Evolutionary conservation across 495 filamentous ascomycete species (phyloP).

Genomic region (Aspergillus ellipticus): DNA sequence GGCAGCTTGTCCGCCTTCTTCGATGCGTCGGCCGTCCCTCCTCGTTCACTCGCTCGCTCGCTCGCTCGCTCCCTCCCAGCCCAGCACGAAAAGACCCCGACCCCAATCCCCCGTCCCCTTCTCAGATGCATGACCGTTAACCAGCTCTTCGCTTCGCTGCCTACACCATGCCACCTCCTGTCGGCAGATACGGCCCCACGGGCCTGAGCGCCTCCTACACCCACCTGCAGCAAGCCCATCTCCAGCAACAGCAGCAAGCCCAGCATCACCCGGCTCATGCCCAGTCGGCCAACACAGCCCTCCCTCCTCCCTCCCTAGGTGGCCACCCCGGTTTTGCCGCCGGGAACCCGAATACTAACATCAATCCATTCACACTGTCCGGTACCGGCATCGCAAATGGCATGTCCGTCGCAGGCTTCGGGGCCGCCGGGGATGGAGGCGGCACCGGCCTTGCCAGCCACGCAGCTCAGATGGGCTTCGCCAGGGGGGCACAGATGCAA

Average conservation of each 20-base stretch:
- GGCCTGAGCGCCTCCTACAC: constrained; percentile 40
- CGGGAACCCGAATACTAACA: constrained; percentile 59
- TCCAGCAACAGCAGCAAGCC: constrained; percentile 47
- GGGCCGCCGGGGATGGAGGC: constrained; percentile 56
- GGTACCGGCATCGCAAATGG: constrained; percentile 52
- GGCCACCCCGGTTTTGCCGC: constrained; percentile 56
- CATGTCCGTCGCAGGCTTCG: constrained; percentile 54
- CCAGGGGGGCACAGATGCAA: constrained; percentile 67
- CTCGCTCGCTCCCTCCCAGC: not conserved
- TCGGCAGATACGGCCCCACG: constrained; percentile 49
- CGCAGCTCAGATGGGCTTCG: constrained; percentile 82
- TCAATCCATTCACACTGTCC: constrained; percentile 62
- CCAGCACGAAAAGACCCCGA: constrained; percentile 17
- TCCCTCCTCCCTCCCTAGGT: constrained; percentile 58
- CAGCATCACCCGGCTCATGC: constrained; percentile 51
- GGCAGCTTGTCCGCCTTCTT: constrained; percentile 19
- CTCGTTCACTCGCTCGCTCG: no score
- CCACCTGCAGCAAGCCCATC: constrained; percentile 45
- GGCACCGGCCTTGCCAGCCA: constrained; percentile 86
- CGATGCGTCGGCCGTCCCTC: not conserved
- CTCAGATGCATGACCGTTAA: constrained; percentile 22
- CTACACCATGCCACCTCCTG: constrained; percentile 35
- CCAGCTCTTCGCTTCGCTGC: constrained; percentile 7
- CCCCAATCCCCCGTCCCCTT: constrained; percentile 8
- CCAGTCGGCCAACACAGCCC: constrained; percentile 50